Evolutionary conservation across 352 stramenopile genomes (phyloP), one percentile per base, ranked within the genome.

Genomic region (Saprolegnia parasitica): DNA sequence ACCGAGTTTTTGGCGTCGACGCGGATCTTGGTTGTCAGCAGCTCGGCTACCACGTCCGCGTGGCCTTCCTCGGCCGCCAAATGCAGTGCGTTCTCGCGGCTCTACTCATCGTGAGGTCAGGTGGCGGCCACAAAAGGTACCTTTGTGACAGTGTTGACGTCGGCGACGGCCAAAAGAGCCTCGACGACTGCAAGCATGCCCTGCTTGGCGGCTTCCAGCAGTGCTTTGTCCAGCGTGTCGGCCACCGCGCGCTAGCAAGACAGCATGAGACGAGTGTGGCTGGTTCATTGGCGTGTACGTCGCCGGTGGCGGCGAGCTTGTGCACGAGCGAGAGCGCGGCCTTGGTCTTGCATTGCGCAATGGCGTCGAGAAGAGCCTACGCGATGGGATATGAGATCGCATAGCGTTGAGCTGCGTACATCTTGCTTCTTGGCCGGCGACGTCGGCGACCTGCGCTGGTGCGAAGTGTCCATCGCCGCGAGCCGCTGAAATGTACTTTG

Each of bases 71-170:
- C 52, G 11, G 52, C 52, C 11, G 52, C 52, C 13, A 60, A 15
- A 60, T 60, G 52, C 13, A 60, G 35, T 20, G 52, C 52, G 20
- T 60, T 60, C 11, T 60, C 52, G 11, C 52, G 52, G 52, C 24
- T 40, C 52, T 60, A 60, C n/a, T 9, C 11, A 49, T 49, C 11
- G 18, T 8, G 39, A 1, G 42, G 1, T 49, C 4, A n/a, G 8
- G 10, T 49, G 3, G 13, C 42, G 8, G 11, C 4, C 13, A 10
- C 3, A 15, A 49, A 8, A 49, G 13, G 24, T 16, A 60, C 52
- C n/a, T 60, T 60, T 35, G 52, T 60, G 16, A 60, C 11, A 24
- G 52, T 60, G n/a, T 60, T 60, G 24, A 60, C 52, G 9, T 60
- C 52, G 20, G 11, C 4, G 11, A 24, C 16, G 4, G 24, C 13